Evolutionary conservation across 2,329 filamentous ascomycete genomes (phyloP).

Genomic region (Trichoderma harzianum): DNA sequence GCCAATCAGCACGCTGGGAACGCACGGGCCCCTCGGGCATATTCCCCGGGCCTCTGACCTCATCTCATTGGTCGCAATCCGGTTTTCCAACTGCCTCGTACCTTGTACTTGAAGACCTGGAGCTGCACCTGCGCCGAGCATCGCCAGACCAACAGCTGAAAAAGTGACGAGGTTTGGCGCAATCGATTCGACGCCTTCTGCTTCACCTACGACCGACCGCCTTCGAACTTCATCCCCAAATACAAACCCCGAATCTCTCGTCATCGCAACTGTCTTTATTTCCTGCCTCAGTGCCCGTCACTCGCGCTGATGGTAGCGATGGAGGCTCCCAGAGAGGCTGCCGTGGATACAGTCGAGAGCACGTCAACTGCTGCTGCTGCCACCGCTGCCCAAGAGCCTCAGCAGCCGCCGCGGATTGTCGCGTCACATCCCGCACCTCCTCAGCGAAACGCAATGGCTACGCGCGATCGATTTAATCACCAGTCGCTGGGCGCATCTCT

Average conservation of each 20-base stretch:
- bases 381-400: constrained; percentile 6
- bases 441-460: constrained; percentile 28
- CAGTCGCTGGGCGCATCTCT: constrained; percentile 66
- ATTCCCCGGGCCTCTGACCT: constrained; percentile 18
- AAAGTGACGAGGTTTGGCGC: not conserved
- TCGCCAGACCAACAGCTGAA: constrained; percentile 12
- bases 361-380: constrained; percentile 3
- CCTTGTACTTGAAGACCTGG: constrained; percentile 10
- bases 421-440: constrained; percentile 24
- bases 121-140: constrained; percentile 13
- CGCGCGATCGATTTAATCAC: constrained; percentile 54
- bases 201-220: not conserved
- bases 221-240: not conserved
- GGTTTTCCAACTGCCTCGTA: not conserved
- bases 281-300: not conserved
- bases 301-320: constrained; percentile 10
- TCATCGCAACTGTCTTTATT: not conserved
- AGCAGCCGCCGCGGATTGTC: constrained; percentile 23
- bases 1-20: not conserved
- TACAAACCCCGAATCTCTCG: not conserved
- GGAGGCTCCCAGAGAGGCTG: constrained; percentile 12
- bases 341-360: not conserved
- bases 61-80: constrained; percentile 21
- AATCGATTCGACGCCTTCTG: not conserved
- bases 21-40: constrained; percentile 14